Conservation (phyloP, 2,329 filamentous ascomycete species). For the Diaporthe amygdali region DNA sequence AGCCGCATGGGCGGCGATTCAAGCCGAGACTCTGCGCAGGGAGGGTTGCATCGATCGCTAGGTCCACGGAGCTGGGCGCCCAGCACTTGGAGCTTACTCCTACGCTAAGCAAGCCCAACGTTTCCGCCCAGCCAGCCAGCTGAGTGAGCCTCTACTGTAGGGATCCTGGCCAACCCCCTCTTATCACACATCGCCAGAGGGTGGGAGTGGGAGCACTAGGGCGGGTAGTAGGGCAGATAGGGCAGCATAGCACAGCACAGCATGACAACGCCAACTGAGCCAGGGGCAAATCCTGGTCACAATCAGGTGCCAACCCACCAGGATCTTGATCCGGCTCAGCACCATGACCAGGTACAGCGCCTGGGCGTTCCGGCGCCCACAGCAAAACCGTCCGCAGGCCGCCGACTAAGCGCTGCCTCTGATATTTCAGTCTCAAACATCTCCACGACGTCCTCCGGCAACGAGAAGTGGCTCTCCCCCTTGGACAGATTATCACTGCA, state of each 20-base stretch:
- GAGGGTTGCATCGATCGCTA: constrained; percentile 7
- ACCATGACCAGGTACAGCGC: not conserved
- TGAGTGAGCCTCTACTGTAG: not conserved
- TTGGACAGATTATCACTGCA: constrained; percentile 7
- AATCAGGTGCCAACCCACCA: not conserved
- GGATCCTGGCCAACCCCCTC: not conserved
- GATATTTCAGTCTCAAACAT: not conserved
- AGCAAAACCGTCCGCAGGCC: not conserved
- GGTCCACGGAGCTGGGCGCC: not conserved
- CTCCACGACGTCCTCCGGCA: constrained; percentile 10
- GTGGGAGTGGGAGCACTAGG: not conserved
- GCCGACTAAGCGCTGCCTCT: not conserved
- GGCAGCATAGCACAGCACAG: not conserved
- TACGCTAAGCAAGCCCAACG: constrained; percentile 5
- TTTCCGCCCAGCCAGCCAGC: not conserved
- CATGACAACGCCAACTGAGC: not conserved
- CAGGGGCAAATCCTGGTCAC: not conserved
- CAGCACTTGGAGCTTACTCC: not conserved
- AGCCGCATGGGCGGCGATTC: constrained; percentile 7
- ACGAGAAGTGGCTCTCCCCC: constrained; percentile 20
- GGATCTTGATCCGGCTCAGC: not conserved
- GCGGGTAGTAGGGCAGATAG: not conserved
- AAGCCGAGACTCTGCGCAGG: not conserved
- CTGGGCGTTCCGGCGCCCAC: not conserved
- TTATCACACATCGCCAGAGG: no score